Evolutionary conservation across 306 rosid species (phyloP), one percentile per base, ranked within the genome.

Genomic region (Glycyrrhiza uralensis): DNA sequence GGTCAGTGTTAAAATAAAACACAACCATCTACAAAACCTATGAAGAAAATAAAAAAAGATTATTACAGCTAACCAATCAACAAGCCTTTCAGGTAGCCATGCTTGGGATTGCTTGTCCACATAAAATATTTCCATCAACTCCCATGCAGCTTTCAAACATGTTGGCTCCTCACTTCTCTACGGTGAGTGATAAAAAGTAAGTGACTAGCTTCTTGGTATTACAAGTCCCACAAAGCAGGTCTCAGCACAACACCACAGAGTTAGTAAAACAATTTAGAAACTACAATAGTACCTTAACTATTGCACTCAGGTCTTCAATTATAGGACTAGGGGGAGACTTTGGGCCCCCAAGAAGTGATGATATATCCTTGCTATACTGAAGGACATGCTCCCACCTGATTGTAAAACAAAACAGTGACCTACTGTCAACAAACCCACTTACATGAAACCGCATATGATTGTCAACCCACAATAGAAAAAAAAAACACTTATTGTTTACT

Each of bases 51-150:
- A 65, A 50, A 49, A 57, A 69, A 62, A 62, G 87, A 87, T 85
- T 86, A 83, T 84, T 93, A 93, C 98, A 72, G 94, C 86, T 86
- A 93, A 77, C 97, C 98, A 93, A 86, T 93, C 98, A 78, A 91
- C 94, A 72, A 93, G 92, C 70, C 87, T 89, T 80, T 93, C 98
- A 50, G 87, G 89, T 73, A 86, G 86, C 96, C 96, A 93, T 52
- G 94, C 79, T 83, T 87, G 97, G 64, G 90, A 90, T 68, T 82
- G 87, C 80, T 87, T 93, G 87, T 93, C 98, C 0, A 86, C 97
- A 79, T 89, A 93, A 82, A 93, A 93, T 74, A 93, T 85, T 81
- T 87, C 94, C 90, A 93, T 79, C 80, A 91, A 75, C 85, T 93
- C 91, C 98, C 98, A 93, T 3, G 97, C 98, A 49, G 97, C 97